phyloP scores from a whole-genome alignment of 2,329 filamentous ascomycete species.

The Xylaria multiplex region DNA sequence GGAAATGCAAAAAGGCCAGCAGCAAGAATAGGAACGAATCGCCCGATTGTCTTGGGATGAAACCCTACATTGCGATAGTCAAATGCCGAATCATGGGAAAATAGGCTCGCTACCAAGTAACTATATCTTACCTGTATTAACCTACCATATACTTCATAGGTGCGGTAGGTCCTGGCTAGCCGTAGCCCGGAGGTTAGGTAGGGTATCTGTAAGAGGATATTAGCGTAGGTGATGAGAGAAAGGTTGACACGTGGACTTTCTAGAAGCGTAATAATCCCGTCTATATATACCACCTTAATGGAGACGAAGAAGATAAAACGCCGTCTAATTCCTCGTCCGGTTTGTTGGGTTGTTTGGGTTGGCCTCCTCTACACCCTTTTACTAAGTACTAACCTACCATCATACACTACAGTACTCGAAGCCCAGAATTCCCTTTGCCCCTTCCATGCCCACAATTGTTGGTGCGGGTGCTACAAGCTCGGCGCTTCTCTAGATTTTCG shows the following conservation, averaged over 20 bases:
- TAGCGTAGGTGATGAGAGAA: not conserved
- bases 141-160: not conserved
- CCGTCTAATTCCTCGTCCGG: not conserved
- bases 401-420: not conserved
- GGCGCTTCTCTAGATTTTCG: slow-evolving; percentile 48
- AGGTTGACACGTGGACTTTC: slow-evolving; percentile 46
- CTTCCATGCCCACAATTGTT: slow-evolving; percentile 37
- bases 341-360: not conserved
- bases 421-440: slow-evolving; percentile 8
- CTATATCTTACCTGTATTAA: not conserved
- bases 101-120: slow-evolving; percentile 33
- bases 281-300: slow-evolving; percentile 23
- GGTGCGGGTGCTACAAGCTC: slow-evolving; percentile 46
- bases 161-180: slow-evolving; percentile 1
- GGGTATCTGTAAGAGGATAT: not conserved
- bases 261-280: slow-evolving; percentile 32
- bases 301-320: slow-evolving; percentile 33
- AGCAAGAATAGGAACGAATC: slow-evolving; percentile 27
- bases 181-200: not conserved
- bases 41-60: slow-evolving; percentile 37
- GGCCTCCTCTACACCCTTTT: not conserved
- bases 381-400: too few species aligned
- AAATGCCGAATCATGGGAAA: slow-evolving; percentile 25
- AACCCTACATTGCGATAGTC: slow-evolving; percentile 33
- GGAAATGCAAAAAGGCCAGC: slow-evolving; percentile 27